Evolutionary conservation across 331 rosid genomes (phyloP), one percentile per base, ranked within the genome.

Genomic region (Phaseolus coccineus): DNA sequence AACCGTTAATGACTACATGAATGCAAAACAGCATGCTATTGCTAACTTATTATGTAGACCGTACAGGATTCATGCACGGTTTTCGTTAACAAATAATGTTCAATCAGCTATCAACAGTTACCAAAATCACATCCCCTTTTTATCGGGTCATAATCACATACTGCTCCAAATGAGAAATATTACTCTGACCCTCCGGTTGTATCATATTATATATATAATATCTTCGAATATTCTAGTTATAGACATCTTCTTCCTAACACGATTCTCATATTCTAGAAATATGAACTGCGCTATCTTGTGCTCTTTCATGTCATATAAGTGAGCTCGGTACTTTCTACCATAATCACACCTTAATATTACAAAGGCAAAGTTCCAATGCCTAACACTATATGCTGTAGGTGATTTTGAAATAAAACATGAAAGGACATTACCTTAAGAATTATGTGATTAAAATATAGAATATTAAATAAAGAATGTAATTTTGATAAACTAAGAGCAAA

Each of bases 21-120:
- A 76, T 5, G 12, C 42, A 71, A 57, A 76, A 66, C 78, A 67
- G 42, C 13, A 59, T 14, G 12, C 27, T 76, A 59, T 55, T 52
- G 46, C 61, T 61, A 24, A 63, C 84, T 81, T 78, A 48, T 77
- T 31, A 46, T 44, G 75, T 39, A 33, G 66, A 81, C 33, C 27
- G 67, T 25, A 73, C 77, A 68, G 6, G 22, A 61, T 66, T 22
- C 66, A 33, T 77, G 24, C 67, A 77, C 30, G 64, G 44, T 46
- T 74, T 74, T 84, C 75, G 5, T 69, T 69, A 25, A 58, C 14
- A 61, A 30, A 52, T 13, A 61, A 53, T 42, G 75, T 27, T 35
- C 67, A 44, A 16, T 50, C 77, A 68, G 64, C 63, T 68, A 62
- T 70, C 24, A 75, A 73, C 46, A 71, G 47, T 77, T 59, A 53